These are phyloP conservation scores for Aspergillus aculeatinus DNA, from an alignment of 2,329 filamentous ascomycete genomes.

Conservation along the genomic window DNA sequence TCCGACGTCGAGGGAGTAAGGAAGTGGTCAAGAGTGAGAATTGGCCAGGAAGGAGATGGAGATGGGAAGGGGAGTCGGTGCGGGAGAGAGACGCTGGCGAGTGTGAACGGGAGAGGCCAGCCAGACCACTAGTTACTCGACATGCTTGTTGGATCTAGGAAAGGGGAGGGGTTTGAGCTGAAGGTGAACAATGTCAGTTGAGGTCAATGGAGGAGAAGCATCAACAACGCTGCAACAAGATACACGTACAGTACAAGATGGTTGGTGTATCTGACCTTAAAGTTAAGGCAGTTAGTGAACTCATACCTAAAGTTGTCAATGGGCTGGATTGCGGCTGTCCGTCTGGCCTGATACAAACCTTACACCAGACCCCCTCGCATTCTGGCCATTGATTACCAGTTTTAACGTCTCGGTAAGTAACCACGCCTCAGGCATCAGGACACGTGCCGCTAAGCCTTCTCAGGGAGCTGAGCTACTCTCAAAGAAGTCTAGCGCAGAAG, in stretches of 20 bases:
- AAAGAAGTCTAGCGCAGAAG: slow-evolving; percentile 28
- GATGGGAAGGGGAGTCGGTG: slow-evolving; percentile 9
- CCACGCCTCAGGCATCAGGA: neutral
- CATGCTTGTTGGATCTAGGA: slow-evolving; percentile 17
- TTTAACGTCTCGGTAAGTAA: neutral
- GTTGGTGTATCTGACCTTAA: neutral
- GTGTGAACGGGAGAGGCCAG: slow-evolving; percentile 22
- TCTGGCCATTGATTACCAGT: neutral
- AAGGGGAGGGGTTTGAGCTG: neutral
- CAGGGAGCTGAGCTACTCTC: slow-evolving; percentile 6
- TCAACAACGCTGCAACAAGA: neutral
- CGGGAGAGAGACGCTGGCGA: slow-evolving; percentile 16
- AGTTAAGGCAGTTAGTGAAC: too few relatives aligned
- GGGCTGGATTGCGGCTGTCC: slow-evolving; percentile 1
- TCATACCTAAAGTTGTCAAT: neutral
- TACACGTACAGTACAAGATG: neutral
- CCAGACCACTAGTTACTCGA: slow-evolving; percentile 20
- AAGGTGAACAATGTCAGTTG: neutral
- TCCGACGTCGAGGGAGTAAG: slow-evolving; percentile 10
- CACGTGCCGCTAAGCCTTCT: neutral
- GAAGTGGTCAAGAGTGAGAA: slow-evolving; percentile 14
- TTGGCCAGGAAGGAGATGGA: neutral
- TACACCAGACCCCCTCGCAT: neutral
- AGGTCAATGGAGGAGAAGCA: too few relatives aligned
- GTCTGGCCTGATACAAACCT: neutral